Base-by-base conservation (phyloP, 2,329 filamentous ascomycete genomes). In the Monosporascus sp. region DNA sequence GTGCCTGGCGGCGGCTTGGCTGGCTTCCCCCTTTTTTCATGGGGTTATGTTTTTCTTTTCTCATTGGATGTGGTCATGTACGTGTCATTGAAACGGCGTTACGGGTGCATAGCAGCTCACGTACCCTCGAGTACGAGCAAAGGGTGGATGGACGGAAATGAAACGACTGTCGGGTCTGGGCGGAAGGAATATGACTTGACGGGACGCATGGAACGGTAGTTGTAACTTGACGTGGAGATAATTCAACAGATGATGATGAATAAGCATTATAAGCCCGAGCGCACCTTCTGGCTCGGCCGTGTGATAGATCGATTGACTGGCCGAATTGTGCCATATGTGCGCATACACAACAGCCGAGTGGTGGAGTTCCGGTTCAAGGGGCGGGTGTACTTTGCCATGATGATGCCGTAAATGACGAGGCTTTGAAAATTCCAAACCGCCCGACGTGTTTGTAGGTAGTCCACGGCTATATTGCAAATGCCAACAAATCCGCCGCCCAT, bases 161-260 rank as follows among this genome's bases (percentile, higher is more conserved):
- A 20, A 43, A 43, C 24, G 40, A 24, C 16, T 43, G 14, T 14
- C 14, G 19, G 40, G 40, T 14, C 4, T 43, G 19, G 40, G 40
- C 22, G 40, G 17, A 43, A 20, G 40, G 40, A 43, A 43, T 20
- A 43, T 43, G 40, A 43, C 22, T 20, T 43, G 40, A 43, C 19
- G 40, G 40, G 19, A 40, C 38, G 40, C 40, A 43, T 54, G 56
- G 50, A 55, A 45, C 51, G 52, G 51, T 56, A 56, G 43, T 52
- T 46, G 53, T 52, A 52, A 16, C 40, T 43, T 20, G n/a, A 14
- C 20, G 45, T 22, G 51, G 17, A 53, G 54, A 48, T 51, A 58
- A 60, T 63, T 53, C 51, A 56, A 59, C 50, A 55, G 55, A 59
- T 56, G 53, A 63, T 56, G 48, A 56, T 44, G 19, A 53, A 27